Conservation (phyloP, 1,284 basidiomycete genomes). For the Ganoderma lingzhi region DNA sequence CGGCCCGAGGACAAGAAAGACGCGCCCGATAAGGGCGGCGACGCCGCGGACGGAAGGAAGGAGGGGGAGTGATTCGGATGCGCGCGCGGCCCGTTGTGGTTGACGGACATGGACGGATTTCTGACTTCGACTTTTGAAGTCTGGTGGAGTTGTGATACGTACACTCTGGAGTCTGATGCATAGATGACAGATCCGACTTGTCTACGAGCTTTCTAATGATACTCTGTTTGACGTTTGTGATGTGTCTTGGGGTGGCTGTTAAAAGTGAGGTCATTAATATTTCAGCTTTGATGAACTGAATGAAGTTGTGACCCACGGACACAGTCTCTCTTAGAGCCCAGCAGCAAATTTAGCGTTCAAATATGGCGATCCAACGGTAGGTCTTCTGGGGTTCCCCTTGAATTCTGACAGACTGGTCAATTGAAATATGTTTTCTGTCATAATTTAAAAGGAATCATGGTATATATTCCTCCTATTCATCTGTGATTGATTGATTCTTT, state of each 20-base stretch:
- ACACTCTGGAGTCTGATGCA: background rate
- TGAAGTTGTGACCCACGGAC: no score
- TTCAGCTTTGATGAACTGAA: no score
- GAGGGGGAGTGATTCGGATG: slow-evolving; percentile 2
- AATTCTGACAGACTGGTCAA: no score
- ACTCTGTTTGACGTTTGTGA: background rate
- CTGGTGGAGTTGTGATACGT: background rate
- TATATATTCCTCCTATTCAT: no score
- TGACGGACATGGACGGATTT: background rate
- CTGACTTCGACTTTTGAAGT: background rate
- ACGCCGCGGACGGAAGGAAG: slow-evolving; percentile 13
- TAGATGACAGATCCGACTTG: background rate
- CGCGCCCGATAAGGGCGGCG: slow-evolving; percentile 24
- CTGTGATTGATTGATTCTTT: no score
- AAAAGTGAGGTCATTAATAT: background rate
- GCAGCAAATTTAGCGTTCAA: no score
- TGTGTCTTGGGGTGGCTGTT: background rate
- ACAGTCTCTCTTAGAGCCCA: no score
- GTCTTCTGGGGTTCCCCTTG: no score
- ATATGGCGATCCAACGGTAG: no score
- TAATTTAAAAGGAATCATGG: no score
- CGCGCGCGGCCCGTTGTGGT: background rate
- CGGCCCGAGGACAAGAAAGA: slow-evolving; percentile 29
- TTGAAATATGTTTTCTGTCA: no score
- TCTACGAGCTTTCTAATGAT: slow-evolving; percentile 1